These are phyloP conservation scores for Aspergillus sp. DNA, from an alignment of 2,329 filamentous ascomycete genomes.

Conservation along the genomic window DNA sequence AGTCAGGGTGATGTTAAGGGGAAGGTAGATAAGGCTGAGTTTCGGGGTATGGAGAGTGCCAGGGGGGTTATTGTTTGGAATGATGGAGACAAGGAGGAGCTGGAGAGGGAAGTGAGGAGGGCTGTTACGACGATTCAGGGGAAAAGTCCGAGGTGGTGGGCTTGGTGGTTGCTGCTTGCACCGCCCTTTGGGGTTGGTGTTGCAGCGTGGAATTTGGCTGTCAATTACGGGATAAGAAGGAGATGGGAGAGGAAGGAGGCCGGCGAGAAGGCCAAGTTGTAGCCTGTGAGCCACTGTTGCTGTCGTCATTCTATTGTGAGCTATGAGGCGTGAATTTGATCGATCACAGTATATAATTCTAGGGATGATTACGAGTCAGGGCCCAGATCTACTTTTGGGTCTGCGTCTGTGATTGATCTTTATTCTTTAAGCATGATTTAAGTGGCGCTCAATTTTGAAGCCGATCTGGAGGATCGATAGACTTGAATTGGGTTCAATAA, in stretches of 20 bases:
- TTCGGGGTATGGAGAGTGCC: conserved; percentile 53
- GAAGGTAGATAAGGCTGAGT: conserved; percentile 75
- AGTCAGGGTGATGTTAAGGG: conserved; percentile 84
- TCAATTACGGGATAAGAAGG: conserved; percentile 69
- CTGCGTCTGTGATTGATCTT: not conserved
- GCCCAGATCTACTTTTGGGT: no score
- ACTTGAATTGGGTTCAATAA: conserved; percentile 8
- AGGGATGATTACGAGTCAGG: no score
- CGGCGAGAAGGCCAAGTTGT: conserved; percentile 62
- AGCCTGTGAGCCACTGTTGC: conserved; percentile 13
- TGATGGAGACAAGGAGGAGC: conserved; percentile 69
- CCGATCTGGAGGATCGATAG: conserved; percentile 6
- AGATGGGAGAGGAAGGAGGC: conserved; percentile 65
- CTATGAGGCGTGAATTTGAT: not conserved
- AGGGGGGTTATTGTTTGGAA: conserved; percentile 88
- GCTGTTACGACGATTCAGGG: conserved; percentile 64
- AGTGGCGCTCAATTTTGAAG: not conserved
- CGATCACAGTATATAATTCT: not conserved
- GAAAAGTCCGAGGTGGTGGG: conserved; percentile 79
- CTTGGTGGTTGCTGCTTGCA: conserved; percentile 64
- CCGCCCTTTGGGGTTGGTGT: conserved; percentile 72
- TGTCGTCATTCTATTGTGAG: not conserved
- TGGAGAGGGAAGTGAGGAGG: conserved; percentile 65
- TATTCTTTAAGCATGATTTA: not conserved
- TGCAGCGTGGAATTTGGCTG: conserved; percentile 70